Evolutionary conservation across 1,139 yeast species (phyloP), one percentile per base, ranked within the genome.

Genomic region (Zhuliangozyma parablackwelliae): DNA sequence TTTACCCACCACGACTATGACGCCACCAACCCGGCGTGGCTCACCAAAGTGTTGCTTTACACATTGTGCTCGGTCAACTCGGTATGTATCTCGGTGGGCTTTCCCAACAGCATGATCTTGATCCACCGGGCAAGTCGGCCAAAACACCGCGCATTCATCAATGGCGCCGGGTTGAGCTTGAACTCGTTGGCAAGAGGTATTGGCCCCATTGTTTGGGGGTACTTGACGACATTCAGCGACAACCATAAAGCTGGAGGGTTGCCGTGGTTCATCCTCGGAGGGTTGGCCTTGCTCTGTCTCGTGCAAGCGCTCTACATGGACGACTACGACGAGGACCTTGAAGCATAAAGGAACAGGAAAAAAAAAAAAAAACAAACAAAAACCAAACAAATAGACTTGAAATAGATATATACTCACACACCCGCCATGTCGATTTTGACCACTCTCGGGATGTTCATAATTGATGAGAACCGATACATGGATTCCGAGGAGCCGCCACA

Each of bases 401-500:
- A 23, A 7, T 9, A 3, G 10, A 7, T 9, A 7, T 9, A 7
- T 23, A 23, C 6, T 10, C 28, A 26, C 11, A 26, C 10, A 26
- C 10, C 28, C 28, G 7, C 30, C 24, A 42, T 42, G 45, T 50
- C 57, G 3, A 49, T 74, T 13, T 66, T 82, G 43, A 65, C 80
- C 10, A 75, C 94, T 1, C 65, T 86, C 60, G 97, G 97, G 34
- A 83, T 90, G 89, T 84, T 88, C 59, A 88, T 90, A 49, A 74
- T 90, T n/a, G 97, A 90, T 56, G 96, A 87, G 45, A 87, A 89
- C 48, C 80, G 77, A 39, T 81, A 76, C 50, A 69, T 75, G 0
- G 54, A 59, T 6, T 53, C 69, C 33, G 60, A 65, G 20, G 62
- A 70, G 6, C 56, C 59, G 2, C 51, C 75, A 0, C 75, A 76